A percentile compares a stretch with the other conserved stretches of the same genome.
Conservation (phyloP, 2,329 filamentous ascomycete species). For the Colletotrichum orbiculare region DNA sequence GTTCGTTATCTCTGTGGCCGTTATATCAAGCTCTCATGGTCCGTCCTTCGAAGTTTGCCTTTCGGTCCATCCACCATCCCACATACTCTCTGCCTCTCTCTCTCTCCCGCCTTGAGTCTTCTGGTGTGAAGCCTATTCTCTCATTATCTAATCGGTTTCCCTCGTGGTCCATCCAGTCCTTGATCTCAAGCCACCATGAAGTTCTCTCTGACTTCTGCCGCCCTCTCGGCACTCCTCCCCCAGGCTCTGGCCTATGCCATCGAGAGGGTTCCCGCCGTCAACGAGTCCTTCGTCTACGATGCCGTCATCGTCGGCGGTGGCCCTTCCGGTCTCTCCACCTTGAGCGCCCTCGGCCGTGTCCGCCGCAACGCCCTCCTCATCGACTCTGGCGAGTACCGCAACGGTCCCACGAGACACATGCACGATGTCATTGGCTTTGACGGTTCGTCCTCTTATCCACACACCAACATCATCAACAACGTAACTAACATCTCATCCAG, state of each 20-base stretch:
- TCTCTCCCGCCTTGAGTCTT: not conserved
- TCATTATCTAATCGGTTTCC: not conserved
- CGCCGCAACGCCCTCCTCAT: constrained; percentile 65
- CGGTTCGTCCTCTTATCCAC: constrained; percentile 50
- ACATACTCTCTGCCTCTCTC: too few species aligned
- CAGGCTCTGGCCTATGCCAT: constrained; percentile 9
- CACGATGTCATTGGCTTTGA: constrained; percentile 72
- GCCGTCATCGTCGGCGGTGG: constrained; percentile 69
- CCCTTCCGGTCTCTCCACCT: constrained; percentile 63
- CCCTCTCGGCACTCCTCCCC: constrained; percentile 15
- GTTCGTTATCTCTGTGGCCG: too few species aligned
- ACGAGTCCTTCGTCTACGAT: constrained; percentile 54
- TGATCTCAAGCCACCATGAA: constrained; percentile 4
- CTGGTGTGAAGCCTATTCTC: not conserved
- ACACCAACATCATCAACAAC: not conserved
- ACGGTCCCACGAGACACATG: constrained; percentile 65
- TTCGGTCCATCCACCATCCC: too few species aligned
- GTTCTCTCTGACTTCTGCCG: constrained; percentile 10
- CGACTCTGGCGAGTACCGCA: constrained; percentile 69
- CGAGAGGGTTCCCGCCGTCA: constrained; percentile 5
- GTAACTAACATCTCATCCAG: constrained; percentile 45
- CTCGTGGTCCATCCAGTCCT: not conserved
- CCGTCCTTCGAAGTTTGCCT: too few species aligned
- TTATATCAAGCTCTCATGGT: too few species aligned
- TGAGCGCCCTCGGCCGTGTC: constrained; percentile 70